These are phyloP conservation scores for Pseudisothecium myosuroides DNA, from an alignment of 225 moss, liverwort and hornwort genomes.

Conservation along the genomic window DNA sequence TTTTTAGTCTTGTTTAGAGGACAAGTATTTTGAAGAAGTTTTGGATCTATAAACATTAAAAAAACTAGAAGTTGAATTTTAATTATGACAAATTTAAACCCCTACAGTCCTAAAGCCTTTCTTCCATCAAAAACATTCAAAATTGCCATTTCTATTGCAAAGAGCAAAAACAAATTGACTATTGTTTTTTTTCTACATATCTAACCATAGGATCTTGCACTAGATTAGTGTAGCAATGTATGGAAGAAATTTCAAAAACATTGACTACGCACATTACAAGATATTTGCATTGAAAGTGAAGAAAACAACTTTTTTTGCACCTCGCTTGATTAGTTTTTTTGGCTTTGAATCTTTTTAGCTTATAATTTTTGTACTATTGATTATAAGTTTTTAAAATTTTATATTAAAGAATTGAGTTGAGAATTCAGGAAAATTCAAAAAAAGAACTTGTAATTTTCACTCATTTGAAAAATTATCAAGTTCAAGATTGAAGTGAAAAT, in stretches of 20 bases:
- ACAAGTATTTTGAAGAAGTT: rapidly evolving
- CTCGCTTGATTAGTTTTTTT: neutral
- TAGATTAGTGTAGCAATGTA: neutral
- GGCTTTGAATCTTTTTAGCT: no score
- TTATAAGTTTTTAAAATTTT: neutral
- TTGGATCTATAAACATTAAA: neutral
- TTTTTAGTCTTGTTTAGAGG: neutral
- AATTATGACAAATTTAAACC: neutral
- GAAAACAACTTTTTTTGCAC: rapidly evolving
- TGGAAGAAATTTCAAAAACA: neutral
- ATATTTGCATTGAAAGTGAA: neutral
- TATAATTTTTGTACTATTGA: neutral
- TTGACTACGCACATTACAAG: neutral
- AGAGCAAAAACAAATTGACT: neutral
- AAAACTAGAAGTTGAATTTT: neutral
- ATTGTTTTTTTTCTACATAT: neutral
- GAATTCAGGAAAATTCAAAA: no score
- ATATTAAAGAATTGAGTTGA: neutral
- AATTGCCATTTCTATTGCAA: neutral
- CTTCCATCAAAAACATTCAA: neutral
- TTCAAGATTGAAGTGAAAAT: neutral
- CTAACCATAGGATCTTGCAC: neutral
- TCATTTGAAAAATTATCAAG: neutral
- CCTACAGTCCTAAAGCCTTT: no score
- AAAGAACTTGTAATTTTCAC: neutral